A percentile compares a stretch with the other conserved stretches of the same genome.
Conservation (phyloP, 225 moss, liverwort and hornwort species). For the Asterella californica region DNA sequence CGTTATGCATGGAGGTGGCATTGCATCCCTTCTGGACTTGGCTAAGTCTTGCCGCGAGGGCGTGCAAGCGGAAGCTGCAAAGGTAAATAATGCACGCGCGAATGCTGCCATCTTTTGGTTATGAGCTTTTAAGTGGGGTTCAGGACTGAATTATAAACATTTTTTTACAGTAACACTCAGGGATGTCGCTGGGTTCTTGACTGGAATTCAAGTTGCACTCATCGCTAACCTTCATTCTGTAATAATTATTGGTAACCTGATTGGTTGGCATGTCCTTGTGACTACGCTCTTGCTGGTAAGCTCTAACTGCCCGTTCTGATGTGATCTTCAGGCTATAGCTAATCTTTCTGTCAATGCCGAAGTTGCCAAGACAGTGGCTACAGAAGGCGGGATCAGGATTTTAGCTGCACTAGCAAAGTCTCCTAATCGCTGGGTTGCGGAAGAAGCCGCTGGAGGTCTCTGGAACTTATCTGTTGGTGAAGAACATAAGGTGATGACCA, state of each 20-base stretch:
- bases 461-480: slow-evolving; percentile 96
- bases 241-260: neutral
- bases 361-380: slow-evolving; percentile 86
- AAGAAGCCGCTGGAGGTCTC: slow-evolving; percentile 91
- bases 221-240: neutral
- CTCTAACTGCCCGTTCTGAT: neutral
- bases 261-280: neutral
- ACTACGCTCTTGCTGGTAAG: neutral
- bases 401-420: slow-evolving; percentile 84
- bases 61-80: slow-evolving; percentile 90
- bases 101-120: neutral
- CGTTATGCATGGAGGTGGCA: slow-evolving; percentile 87
- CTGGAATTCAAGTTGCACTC: neutral
- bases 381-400: slow-evolving; percentile 86
- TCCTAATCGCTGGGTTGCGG: slow-evolving; percentile 87
- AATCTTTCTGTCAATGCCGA: slow-evolving; percentile 93
- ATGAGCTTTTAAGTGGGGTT: neutral
- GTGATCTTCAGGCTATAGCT: slow-evolving; percentile 67
- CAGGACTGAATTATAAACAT: neutral
- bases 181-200: neutral
- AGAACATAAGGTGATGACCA: slow-evolving; percentile 72
- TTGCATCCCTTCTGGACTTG: slow-evolving; percentile 69
- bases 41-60: slow-evolving; percentile 87
- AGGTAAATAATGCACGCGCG: slow-evolving; percentile 40
- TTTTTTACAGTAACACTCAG: neutral